Base-by-base conservation (phyloP, 441 rosid genomes). In the Biscutella auriculata region DNA sequence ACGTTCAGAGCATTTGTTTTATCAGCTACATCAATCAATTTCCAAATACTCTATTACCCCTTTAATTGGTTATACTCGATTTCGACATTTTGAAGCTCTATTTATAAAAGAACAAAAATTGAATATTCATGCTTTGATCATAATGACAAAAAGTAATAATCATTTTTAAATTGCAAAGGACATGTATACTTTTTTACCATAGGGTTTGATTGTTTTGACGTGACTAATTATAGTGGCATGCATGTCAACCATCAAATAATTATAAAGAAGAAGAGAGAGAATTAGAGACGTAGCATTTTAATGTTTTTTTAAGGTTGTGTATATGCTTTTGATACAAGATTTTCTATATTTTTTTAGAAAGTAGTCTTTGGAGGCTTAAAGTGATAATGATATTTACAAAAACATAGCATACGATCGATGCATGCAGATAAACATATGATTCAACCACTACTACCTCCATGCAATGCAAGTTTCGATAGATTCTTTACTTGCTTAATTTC, bases 211-310 rank as follows among this genome's bases (percentile, higher is more conserved):
- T 35, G 41, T 44, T 43, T 51, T 52, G 66, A 52, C 48, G 47
- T 59, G 65, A 37, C 71, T 66, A 66, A 59, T 66, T 66, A 66
- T 66, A 45, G 71, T 59, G 50, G 34, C 66, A 59, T 45, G 61
- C 59, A 66, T 67, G 66, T 66, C 66, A 60, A 67, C 61, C 50
- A 60, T 59, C 49, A 59, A 58, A 44, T 36, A 44, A 59, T 52
- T 29, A 33, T 56, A 41, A 16, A 65, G n/a, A 65, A 41, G 15
- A 29, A 33, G 69, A 57, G 36, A 65, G 51, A 56, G 51, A 23
- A 9, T 21, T 1, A 21, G 9, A 55, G 57, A 14, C 5, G 5
- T 29, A 5, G 45, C 13, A 48, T 16, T 30, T 27, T 58, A 43
- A 58, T 58, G 30, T n/a, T 43, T 35, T 58, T 60, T 43, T 51